phyloP scores from a whole-genome alignment of 164 flowering plant genomes.

The Liriodendron chinense region DNA sequence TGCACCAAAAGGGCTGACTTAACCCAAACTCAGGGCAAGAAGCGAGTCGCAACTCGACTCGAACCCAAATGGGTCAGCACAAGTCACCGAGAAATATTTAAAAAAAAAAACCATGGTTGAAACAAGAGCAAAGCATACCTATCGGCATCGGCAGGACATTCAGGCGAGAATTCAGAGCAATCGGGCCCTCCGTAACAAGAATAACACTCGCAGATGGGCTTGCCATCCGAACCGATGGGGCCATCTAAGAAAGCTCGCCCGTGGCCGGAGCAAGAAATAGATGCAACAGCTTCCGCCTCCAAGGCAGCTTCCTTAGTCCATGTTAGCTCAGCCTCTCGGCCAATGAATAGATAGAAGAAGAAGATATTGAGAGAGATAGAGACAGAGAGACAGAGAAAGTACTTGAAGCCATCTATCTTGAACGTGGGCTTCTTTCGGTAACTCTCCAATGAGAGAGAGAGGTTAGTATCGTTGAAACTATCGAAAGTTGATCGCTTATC shows the following conservation, averaged over 20 bases:
- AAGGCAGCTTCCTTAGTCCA: slow-evolving; percentile 1
- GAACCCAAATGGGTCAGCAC: no score
- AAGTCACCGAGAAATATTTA: no score
- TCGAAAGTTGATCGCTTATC: no score
- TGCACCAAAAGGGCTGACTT: no score
- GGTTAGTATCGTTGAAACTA: no score
- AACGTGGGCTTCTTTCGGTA: not conserved
- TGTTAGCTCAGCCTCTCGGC: not conserved
- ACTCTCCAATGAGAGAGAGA: no score
- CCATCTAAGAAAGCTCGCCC: not conserved
- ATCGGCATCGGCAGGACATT: slow-evolving; percentile 4
- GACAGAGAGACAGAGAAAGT: not conserved
- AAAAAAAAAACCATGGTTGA: no score
- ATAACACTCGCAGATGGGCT: slow-evolving; percentile 7
- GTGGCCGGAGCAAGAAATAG: slow-evolving; percentile 2
- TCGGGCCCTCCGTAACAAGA: slow-evolving; percentile 4
- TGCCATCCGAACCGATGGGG: not conserved
- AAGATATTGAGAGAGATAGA: not conserved
- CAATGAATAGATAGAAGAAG: not conserved
- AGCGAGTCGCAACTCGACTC: no score
- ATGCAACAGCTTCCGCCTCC: slow-evolving; percentile 2
- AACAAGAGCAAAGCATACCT: not conserved
- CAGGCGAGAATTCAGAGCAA: slow-evolving; percentile 7
- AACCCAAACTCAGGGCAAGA: no score
- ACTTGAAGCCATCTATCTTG: slow-evolving; percentile 1